These are phyloP conservation scores for Otatea glauca DNA, from an alignment of 176 grass and related monocot genomes.

Conservation along the genomic window DNA sequence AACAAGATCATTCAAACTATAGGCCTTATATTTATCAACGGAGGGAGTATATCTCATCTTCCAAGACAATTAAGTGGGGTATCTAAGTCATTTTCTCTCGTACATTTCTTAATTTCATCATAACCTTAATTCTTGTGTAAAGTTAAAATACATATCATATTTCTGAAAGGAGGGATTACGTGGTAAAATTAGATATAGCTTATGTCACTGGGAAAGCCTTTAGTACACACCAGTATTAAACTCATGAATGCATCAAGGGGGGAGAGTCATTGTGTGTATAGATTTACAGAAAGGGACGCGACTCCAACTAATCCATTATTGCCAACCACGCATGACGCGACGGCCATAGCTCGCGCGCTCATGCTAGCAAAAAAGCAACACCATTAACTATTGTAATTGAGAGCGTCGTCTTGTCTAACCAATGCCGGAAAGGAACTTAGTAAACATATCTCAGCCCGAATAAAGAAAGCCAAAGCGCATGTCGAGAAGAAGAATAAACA, in stretches of 20 bases:
- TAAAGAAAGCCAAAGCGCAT: constrained; percentile 13
- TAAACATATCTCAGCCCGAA: neutral
- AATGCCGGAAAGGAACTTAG: constrained; percentile 1
- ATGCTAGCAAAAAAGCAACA: neutral
- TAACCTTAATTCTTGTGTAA: too few species aligned
- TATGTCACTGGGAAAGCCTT: too few species aligned
- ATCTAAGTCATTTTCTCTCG: too few species aligned
- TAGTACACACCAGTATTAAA: too few species aligned
- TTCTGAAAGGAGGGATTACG: too few species aligned
- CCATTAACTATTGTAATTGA: neutral
- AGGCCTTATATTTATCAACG: too few species aligned
- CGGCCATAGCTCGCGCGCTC: neutral
- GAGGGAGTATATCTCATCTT: too few species aligned
- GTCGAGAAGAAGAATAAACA: neutral
- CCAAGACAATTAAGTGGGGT: too few species aligned
- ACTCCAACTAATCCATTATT: constrained; percentile 33
- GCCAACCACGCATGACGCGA: constrained; percentile 11
- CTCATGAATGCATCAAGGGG: neutral
- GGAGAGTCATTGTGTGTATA: neutral
- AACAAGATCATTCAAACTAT: too few species aligned
- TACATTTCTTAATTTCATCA: too few species aligned
- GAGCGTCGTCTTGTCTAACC: neutral
- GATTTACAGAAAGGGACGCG: neutral
- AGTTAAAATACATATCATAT: too few species aligned
- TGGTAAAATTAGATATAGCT: too few species aligned